These are phyloP conservation scores for Populus deltoides DNA, from an alignment of 345 rosid species.

Conservation along the genomic window DNA sequence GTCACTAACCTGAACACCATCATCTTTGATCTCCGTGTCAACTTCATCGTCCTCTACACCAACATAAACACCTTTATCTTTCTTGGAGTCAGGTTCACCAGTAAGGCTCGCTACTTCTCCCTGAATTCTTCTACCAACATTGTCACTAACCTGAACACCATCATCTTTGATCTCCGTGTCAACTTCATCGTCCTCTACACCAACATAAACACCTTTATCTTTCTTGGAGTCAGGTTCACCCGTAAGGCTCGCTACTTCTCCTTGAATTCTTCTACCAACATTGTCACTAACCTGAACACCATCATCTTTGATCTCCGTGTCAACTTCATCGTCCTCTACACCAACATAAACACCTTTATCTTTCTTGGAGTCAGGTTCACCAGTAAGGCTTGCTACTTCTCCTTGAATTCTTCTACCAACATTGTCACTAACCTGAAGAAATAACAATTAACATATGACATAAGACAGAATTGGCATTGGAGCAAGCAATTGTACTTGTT, in stretches of 20 bases:
- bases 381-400: conserved; percentile 12
- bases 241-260: conserved; percentile 11
- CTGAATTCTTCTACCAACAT: conserved; percentile 12
- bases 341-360: conserved; percentile 72
- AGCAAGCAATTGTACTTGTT: neutral
- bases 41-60: conserved; percentile 53
- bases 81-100: conserved; percentile 27
- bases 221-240: conserved; percentile 28
- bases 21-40: conserved; percentile 44
- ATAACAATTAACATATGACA: conserved; percentile 8
- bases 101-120: conserved; percentile 14
- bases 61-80: conserved; percentile 62
- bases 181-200: conserved; percentile 49
- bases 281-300: conserved; percentile 22
- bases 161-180: conserved; percentile 42
- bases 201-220: conserved; percentile 66
- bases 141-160: conserved; percentile 23
- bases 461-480: neutral
- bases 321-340: conserved; percentile 44
- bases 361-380: conserved; percentile 29
- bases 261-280: conserved; percentile 15
- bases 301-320: conserved; percentile 41
- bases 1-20: conserved; percentile 22
- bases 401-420: conserved; percentile 15
- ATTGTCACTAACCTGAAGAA: conserved; percentile 21